phyloP scores from a whole-genome alignment of 306 rosid genomes.

The Pueraria montana region DNA sequence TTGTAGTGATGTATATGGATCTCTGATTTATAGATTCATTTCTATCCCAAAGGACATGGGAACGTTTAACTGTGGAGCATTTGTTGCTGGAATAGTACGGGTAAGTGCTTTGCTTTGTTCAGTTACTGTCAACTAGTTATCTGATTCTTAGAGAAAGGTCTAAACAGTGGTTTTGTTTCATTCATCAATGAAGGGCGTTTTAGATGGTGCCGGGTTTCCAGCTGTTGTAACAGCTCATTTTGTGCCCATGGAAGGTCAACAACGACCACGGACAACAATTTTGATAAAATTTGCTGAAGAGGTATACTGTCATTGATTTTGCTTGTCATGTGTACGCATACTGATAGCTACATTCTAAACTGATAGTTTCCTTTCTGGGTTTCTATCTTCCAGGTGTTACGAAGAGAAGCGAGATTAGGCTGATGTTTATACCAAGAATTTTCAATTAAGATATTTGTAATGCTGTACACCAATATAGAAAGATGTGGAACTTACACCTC shows the following conservation, averaged over 20 bases:
- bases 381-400: slow-evolving; percentile 73
- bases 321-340: not conserved
- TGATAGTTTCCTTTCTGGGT: slow-evolving; percentile 36
- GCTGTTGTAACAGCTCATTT: slow-evolving; percentile 99
- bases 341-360: slow-evolving; percentile 6
- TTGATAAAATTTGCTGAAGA: slow-evolving; percentile 92
- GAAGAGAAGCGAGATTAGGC: slow-evolving; percentile 94
- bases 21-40: slow-evolving; percentile 74
- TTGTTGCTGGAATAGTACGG: slow-evolving; percentile 98
- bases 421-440: slow-evolving; percentile 50
- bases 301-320: slow-evolving; percentile 59
- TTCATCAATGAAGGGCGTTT: slow-evolving; percentile 75
- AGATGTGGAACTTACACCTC: slow-evolving; percentile 42
- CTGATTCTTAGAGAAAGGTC: slow-evolving; percentile 44
- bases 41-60: slow-evolving; percentile 99
- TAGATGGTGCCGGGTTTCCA: slow-evolving; percentile 94
- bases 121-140: slow-evolving; percentile 18
- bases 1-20: slow-evolving; percentile 43
- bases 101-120: slow-evolving; percentile 58
- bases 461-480: slow-evolving; percentile 45
- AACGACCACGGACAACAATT: slow-evolving; percentile 94
- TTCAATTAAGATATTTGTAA: slow-evolving; percentile 45
- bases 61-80: slow-evolving; percentile 96
- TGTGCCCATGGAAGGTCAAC: slow-evolving; percentile 99
- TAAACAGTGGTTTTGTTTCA: slow-evolving; percentile 41